Evolutionary conservation across 2,329 filamentous ascomycete genomes (phyloP).

Genomic region (Chaetomium globosum): DNA sequence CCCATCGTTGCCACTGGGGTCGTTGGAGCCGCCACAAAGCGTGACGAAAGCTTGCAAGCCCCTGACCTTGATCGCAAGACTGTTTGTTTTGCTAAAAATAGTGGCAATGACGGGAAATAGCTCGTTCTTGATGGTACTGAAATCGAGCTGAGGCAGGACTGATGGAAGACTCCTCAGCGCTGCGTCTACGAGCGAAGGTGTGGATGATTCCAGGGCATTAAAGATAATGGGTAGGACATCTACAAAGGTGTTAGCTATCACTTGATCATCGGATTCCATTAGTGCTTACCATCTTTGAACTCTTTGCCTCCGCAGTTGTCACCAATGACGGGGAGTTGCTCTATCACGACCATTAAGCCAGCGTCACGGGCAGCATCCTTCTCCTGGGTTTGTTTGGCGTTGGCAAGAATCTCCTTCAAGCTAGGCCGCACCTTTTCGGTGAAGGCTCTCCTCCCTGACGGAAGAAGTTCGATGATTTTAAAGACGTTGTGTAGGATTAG

Average conservation of each 20-base stretch:
- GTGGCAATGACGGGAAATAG: conserved; percentile 88
- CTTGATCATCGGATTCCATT: background rate
- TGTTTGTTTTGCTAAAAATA: conserved; percentile 92
- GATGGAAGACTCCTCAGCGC: conserved; percentile 76
- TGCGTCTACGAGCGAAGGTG: conserved; percentile 85
- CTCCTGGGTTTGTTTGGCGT: conserved; percentile 64
- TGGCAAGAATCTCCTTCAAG: conserved; percentile 76
- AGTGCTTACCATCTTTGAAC: conserved; percentile 79
- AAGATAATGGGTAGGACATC: conserved; percentile 87
- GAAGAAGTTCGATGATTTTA: conserved; percentile 75
- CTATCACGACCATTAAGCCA: conserved; percentile 85
- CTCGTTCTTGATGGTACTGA: conserved; percentile 95
- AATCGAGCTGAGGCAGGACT: conserved; percentile 87
- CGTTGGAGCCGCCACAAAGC: conserved; percentile 75
- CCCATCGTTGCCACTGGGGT: conserved; percentile 64
- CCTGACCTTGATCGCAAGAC: conserved; percentile 90
- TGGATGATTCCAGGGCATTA: conserved; percentile 82
- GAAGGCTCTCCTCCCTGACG: conserved; percentile 76
- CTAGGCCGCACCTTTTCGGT: conserved; percentile 83
- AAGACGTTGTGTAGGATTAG: conserved; percentile 90
- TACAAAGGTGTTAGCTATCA: conserved; percentile 42
- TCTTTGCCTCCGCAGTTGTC: conserved; percentile 86
- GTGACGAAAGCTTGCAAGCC: conserved; percentile 88
- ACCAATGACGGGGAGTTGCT: conserved; percentile 75
- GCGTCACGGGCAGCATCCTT: conserved; percentile 83